Percentiles rank a stretch among this genome's conserved stretches.
Conservation (phyloP, 2,329 filamentous ascomycete genomes). For the Aspergillus flavus region DNA sequence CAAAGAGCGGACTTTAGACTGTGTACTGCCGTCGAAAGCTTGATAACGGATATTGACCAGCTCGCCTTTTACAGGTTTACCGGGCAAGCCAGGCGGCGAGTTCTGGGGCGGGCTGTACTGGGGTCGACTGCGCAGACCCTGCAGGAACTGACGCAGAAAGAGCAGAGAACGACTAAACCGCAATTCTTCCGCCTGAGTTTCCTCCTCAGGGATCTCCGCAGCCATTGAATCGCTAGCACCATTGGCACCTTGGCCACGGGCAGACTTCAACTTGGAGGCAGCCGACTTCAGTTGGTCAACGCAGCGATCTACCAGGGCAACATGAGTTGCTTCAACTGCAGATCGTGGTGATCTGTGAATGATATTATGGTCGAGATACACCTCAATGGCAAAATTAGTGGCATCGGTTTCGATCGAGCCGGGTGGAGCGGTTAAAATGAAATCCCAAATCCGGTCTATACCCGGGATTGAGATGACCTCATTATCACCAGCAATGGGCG, state of each 20-base stretch:
- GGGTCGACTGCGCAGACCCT: constrained; percentile 52
- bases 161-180: constrained; percentile 70
- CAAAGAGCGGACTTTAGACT: constrained; percentile 64
- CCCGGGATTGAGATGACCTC: constrained; percentile 51
- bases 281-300: constrained; percentile 68
- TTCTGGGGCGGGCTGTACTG: constrained; percentile 65
- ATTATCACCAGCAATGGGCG: constrained; percentile 46
- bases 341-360: constrained; percentile 46
- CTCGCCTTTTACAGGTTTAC: constrained; percentile 62
- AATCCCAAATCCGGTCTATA: constrained; percentile 77
- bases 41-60: constrained; percentile 72
- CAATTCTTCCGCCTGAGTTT: constrained; percentile 59
- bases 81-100: constrained; percentile 60
- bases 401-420: constrained; percentile 68
- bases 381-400: constrained; percentile 70
- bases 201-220: constrained; percentile 51
- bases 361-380: constrained; percentile 64
- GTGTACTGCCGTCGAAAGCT: constrained; percentile 64
- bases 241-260: constrained; percentile 42
- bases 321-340: constrained; percentile 62
- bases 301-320: constrained; percentile 73
- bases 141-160: constrained; percentile 68
- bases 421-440: constrained; percentile 70
- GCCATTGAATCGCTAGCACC: constrained; percentile 59
- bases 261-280: constrained; percentile 59